Evolutionary conservation across 805 yeast species (phyloP), one percentile per base, ranked within the genome.

Genomic region (Grigorovia jiainica): DNA sequence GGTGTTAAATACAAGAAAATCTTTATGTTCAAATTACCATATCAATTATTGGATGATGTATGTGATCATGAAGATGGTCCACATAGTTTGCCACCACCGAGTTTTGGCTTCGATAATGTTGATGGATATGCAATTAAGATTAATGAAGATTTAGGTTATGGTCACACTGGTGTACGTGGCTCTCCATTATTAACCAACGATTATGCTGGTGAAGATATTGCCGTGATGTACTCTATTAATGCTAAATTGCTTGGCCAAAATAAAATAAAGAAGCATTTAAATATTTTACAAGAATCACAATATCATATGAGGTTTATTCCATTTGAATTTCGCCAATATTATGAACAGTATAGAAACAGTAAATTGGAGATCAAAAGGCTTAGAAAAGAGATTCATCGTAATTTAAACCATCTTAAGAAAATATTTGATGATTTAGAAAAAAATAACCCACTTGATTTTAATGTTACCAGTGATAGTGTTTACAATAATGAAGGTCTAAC

Each of bases 1-100:
- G 61, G 70, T 17, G 54, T 47, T 1, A 68, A 63, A 41, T 71
- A 75, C 49, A 78, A 76, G 52, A 78, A 78, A 53, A 70, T 66
- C 44, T 76, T 78, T 52, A 67, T 72, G 24, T 78, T 78, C 53
- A 72, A 66, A 49, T 65, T 78, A 36, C 85, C 85, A 0, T 53
- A 61, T 15, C 65, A 63, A 43, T 57, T 77, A 34, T 55, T 78
- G 13, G 84, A 78, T 47, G 67, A 65, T n/a, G 55, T 68, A 2
- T 78, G 84, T 50, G 60, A 66, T 4, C 71, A 74, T 42, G 64
- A 61, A 42, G 46, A 54, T 18, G 51, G 54, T 9, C 46, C 57
- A 46, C 57, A 68, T 45, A 50, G 47, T 47, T 31, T 45, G 16
- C 37, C 64, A 25, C 73, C 73, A 0, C 72, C 73, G 6, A 54